A percentile compares a stretch with the other conserved stretches of the same genome.
phyloP scores from a whole-genome alignment of 768 basidiomycete genomes.

The Udeniomyces megalosporus region DNA sequence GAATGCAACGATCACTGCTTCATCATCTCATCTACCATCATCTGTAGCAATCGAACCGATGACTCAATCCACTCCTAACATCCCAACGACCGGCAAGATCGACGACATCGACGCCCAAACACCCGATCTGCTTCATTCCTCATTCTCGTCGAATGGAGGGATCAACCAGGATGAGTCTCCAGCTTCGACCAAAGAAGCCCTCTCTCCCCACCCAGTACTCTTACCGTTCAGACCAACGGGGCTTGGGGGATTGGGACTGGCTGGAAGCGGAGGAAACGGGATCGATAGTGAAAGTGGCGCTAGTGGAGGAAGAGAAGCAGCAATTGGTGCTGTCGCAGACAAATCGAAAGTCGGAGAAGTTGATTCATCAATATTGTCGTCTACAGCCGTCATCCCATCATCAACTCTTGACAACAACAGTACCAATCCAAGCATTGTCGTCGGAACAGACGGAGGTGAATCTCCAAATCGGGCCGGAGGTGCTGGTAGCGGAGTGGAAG shows the following conservation, averaged over 20 bases:
- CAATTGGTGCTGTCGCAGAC: too few relatives aligned
- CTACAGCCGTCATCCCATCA: too few relatives aligned
- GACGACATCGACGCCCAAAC: slow-evolving; percentile 2
- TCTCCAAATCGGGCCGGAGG: neutral
- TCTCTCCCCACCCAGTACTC: slow-evolving; percentile 2
- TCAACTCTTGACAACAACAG: neutral
- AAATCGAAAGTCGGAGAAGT: too few relatives aligned
- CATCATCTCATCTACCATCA: too few relatives aligned
- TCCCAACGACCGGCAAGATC: neutral
- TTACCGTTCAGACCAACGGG: neutral
- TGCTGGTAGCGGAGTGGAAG: neutral
- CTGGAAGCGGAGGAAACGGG: too few relatives aligned
- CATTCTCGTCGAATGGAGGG: neutral
- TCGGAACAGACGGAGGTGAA: neutral
- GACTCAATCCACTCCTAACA: too few relatives aligned
- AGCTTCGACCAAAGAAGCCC: slow-evolving; percentile 2
- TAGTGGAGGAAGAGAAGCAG: too few relatives aligned
- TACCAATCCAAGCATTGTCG: neutral
- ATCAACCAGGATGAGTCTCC: slow-evolving; percentile 8
- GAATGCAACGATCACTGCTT: too few relatives aligned
- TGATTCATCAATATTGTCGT: too few relatives aligned
- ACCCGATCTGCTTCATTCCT: slow-evolving; percentile 11
- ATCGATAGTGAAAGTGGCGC: too few relatives aligned
- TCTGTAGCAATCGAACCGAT: neutral
- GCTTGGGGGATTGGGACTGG: neutral